Conservation (phyloP, 2,329 filamentous ascomycete genomes). For the Talaromyces sp. region DNA sequence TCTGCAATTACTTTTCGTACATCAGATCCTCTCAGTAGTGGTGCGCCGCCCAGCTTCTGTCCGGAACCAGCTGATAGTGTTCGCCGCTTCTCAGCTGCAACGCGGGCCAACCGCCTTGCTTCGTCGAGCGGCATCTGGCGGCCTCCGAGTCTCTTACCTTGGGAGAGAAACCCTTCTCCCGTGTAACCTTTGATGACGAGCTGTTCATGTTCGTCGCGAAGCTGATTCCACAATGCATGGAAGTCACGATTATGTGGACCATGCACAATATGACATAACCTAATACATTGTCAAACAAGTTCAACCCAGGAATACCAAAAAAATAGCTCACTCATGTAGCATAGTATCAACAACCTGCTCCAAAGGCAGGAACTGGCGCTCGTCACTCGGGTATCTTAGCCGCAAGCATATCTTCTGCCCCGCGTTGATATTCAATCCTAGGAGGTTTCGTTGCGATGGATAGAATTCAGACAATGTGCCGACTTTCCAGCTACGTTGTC, state of each 20-base stretch:
- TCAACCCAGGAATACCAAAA: background rate
- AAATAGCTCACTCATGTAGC: slow-evolving; percentile 69
- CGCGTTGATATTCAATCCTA: slow-evolving; percentile 76
- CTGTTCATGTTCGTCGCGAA: slow-evolving; percentile 78
- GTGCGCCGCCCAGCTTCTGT: slow-evolving; percentile 66
- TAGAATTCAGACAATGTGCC: slow-evolving; percentile 79
- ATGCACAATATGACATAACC: slow-evolving; percentile 77
- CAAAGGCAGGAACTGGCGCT: slow-evolving; percentile 71
- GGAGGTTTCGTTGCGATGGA: slow-evolving; percentile 66
- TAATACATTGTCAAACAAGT: slow-evolving; percentile 20
- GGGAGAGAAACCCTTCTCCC: slow-evolving; percentile 79
- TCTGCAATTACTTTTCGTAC: slow-evolving; percentile 69
- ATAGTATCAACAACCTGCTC: slow-evolving; percentile 85
- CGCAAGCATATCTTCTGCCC: slow-evolving; percentile 79
- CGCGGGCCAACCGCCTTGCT: slow-evolving; percentile 68
- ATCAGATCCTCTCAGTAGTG: slow-evolving; percentile 58
- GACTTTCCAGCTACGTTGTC: slow-evolving; percentile 77
- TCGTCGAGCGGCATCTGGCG: slow-evolving; percentile 64
- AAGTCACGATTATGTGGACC: slow-evolving; percentile 81
- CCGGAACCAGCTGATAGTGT: slow-evolving; percentile 61
- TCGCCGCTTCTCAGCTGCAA: slow-evolving; percentile 68
- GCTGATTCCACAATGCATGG: slow-evolving; percentile 81
- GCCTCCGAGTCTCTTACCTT: slow-evolving; percentile 72
- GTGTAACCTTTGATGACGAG: slow-evolving; percentile 79
- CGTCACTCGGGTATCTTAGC: slow-evolving; percentile 71